These are phyloP conservation scores for Clarireedia monteithiana DNA, from an alignment of 2,329 filamentous ascomycete genomes.

Conservation along the genomic window DNA sequence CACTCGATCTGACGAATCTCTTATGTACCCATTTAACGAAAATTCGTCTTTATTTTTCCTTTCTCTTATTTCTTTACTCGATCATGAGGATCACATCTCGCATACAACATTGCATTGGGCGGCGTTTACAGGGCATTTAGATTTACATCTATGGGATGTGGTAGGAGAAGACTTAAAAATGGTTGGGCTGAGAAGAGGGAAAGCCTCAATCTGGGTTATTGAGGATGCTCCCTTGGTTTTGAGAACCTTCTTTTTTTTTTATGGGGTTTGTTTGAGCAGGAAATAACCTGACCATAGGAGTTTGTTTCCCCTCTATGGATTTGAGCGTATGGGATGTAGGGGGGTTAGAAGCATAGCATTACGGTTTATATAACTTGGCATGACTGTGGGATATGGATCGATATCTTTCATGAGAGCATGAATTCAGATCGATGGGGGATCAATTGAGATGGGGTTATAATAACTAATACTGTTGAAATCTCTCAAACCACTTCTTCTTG, in stretches of 20 bases:
- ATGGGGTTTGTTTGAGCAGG: not conserved
- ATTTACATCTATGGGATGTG: conserved; percentile 1
- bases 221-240: conserved; percentile 1
- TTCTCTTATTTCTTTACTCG: not conserved
- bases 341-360: not conserved
- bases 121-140: conserved; percentile 8
- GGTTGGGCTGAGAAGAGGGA: conserved; percentile 1
- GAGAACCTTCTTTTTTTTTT: not conserved
- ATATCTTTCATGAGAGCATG: not conserved
- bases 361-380: conserved; percentile 6
- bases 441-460: conserved; percentile 1
- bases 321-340: not conserved
- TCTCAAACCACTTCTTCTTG: no score
- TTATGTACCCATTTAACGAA: conserved; percentile 5
- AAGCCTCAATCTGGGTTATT: conserved; percentile 3
- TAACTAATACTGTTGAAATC: conserved; percentile 2
- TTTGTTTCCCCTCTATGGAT: not conserved
- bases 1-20: conserved; percentile 3
- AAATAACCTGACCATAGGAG: not conserved
- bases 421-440: not conserved
- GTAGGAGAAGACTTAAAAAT: not conserved
- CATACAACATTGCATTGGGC: conserved; percentile 2
- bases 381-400: not conserved
- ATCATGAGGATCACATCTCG: not conserved
- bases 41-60: not conserved